Base-by-base conservation (phyloP, 768 basidiomycete species). In the Fibroporia radiculosa region DNA sequence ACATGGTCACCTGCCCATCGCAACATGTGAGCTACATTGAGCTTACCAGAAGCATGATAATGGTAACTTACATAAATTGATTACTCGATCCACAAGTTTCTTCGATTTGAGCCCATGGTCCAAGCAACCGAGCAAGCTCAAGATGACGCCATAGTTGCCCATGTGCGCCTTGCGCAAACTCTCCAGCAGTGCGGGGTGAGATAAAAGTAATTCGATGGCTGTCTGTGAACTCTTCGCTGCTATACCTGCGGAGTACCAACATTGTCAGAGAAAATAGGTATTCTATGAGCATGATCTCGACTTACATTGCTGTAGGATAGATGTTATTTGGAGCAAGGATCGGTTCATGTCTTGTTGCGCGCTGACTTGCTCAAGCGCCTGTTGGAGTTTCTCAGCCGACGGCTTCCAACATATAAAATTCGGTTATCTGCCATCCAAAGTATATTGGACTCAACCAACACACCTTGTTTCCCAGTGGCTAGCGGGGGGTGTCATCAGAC, bases 111-210 rank as follows among this genome's bases (percentile, higher is more conserved):
- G 63, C 0, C 96, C 96, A 42, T 84, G 73, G 52, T 98, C 96
- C 37, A 99, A 65, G 54, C 84, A 92, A n/a, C 93, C 93, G 5
- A 98, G 71, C 36, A 99, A 72, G 57, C 90, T 91, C 24, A 98
- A 75, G 31, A 99, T 83, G 32, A 93, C 70, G 40, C 91, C 81
- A 59, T 96, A 99, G 53, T 86, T 92, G 34, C 96, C 96, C 71
- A 84, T 78, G 51, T 95, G 78, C 1, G 93, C 93, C 56, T 85
- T 93, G 36, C 91, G 81, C 12, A 96, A 69, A 56, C 82, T 87
- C 44, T 97, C 92, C 27, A 97, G 67, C 1, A 98, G 66, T 0
- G 77, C 63, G 0, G 93, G 84, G 29, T 91, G 82, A 0, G 77
- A 70, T 62, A 93, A 80, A 3, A 99, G 74, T 14, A 96, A 72